A percentile compares a stretch with the other conserved stretches of the same genome.
Evolutionary conservation across 306 rosid genomes (phyloP).

Genomic region (Fragaria ananassa): DNA sequence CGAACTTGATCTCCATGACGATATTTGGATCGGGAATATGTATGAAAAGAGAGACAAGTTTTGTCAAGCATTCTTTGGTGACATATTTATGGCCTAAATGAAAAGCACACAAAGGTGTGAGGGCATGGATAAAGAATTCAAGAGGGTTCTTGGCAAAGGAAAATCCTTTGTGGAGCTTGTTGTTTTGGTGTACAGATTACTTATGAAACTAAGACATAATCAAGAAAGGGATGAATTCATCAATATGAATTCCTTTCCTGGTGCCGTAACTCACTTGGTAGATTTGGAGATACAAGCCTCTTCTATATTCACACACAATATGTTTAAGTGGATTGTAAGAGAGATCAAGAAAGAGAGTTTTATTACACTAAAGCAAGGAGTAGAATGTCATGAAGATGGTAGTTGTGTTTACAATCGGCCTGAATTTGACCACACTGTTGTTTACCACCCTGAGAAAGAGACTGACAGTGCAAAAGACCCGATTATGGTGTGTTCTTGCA

Average conservation of each 20-base stretch:
- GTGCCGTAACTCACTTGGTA: too few relatives aligned
- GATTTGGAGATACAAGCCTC: not conserved
- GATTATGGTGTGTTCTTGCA: not conserved
- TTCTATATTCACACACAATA: not conserved
- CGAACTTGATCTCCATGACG: not conserved
- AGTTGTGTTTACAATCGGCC: too few relatives aligned
- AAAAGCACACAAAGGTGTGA: too few relatives aligned
- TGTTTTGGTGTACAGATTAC: not conserved
- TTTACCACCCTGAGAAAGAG: not conserved
- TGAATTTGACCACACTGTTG: not conserved
- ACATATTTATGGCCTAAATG: not conserved
- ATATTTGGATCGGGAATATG: not conserved
- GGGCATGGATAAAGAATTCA: too few relatives aligned
- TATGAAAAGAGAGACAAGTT: not conserved
- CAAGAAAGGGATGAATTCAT: too few relatives aligned
- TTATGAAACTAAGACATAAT: too few relatives aligned
- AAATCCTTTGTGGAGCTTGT: too few relatives aligned
- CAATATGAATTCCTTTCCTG: too few relatives aligned
- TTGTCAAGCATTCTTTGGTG: not conserved
- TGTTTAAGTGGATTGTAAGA: not conserved
- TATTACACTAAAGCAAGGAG: too few relatives aligned
- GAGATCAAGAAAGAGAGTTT: not conserved
- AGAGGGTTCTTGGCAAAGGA: too few relatives aligned
- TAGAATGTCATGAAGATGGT: too few relatives aligned
- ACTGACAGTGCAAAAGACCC: not conserved